Evolutionary conservation across 1,284 basidiomycete genomes (phyloP), one percentile per base, ranked within the genome.

Genomic region (Volvariella volvacea): DNA sequence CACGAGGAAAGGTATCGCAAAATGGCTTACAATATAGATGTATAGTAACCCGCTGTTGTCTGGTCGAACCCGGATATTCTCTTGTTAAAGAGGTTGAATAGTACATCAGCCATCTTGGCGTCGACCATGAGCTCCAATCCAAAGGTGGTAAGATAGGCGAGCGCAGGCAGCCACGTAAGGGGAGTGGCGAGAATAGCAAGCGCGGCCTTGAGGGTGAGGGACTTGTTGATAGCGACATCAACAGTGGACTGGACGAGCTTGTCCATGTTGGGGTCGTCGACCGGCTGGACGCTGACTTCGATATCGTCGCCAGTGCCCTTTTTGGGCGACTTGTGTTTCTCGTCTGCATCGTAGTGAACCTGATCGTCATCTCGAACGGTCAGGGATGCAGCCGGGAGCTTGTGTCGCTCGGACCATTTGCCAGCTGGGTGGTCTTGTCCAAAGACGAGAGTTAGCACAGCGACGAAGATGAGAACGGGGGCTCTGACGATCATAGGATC

Each of bases 391-490:
- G 64, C 63, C 7, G 64, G 64, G 8, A 68, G 56, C n/a, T 63
- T 66, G 55, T 79, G 70, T 4, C 80, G 65, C 22, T 76, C 62
- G 8, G 63, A 59, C 81, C 80, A 83, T 46, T 66, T 69, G 1
- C 80, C 81, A 6, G 70, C 68, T 0, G 80, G 80, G 41, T 80
- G 78, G 52, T 83, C 80, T 43, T 72, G 73, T 1, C 78, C 80
- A 48, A 74, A 71, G 14, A 78, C 50, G 28, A 83, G 47, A 33
- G 65, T 67, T 8, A 71, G 45, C 2, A 53, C 48, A 2, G 78
- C 77, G 15, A 71, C 64, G 28, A 66, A 42, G 41, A 82, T 55
- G 2, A 83, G 62, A 31, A 75, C 60, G 0, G 80, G 81, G 0
- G 78, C 76, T 1, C 59, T 62, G 22, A 4, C 10, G 30, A 20